phyloP scores from a whole-genome alignment of 2,329 filamentous ascomycete species.

The Cladophialophora bantiana region DNA sequence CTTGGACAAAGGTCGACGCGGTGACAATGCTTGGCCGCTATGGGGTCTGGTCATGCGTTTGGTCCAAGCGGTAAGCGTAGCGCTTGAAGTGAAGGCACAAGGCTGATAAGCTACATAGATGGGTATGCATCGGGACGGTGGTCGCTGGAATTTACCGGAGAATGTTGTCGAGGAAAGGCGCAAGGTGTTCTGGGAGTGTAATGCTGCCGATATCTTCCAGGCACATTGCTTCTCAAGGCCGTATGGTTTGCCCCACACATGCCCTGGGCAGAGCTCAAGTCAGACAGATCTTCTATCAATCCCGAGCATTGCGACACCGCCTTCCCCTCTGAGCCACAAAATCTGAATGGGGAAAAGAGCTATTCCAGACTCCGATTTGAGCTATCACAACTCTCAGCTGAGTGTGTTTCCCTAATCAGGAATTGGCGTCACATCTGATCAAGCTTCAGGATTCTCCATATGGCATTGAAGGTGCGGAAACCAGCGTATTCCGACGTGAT shows the following conservation, averaged over 20 bases:
- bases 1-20: constrained; percentile 21
- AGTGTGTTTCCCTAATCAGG: background rate
- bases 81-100: background rate
- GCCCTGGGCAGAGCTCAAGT: background rate
- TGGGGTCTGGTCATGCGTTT: constrained; percentile 29
- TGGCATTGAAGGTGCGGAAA: constrained; percentile 29
- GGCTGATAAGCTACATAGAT: constrained; percentile 4
- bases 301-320: constrained; percentile 31
- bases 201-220: constrained; percentile 26
- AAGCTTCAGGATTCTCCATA: constrained; percentile 17
- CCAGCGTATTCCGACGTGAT: constrained; percentile 22
- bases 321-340: constrained; percentile 20
- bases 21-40: constrained; percentile 25
- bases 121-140: constrained; percentile 28
- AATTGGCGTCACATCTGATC: background rate
- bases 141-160: constrained; percentile 24
- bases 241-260: constrained; percentile 2
- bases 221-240: constrained; percentile 28
- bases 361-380: constrained; percentile 25
- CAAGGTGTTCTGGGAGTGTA: constrained; percentile 31
- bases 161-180: constrained; percentile 26
- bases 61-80: constrained; percentile 17
- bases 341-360: constrained; percentile 25
- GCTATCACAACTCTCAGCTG: constrained; percentile 28
- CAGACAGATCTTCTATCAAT: constrained; percentile 14